Base-by-base conservation (phyloP, 148 eudicot species). In the Fallopia convolvulus region DNA sequence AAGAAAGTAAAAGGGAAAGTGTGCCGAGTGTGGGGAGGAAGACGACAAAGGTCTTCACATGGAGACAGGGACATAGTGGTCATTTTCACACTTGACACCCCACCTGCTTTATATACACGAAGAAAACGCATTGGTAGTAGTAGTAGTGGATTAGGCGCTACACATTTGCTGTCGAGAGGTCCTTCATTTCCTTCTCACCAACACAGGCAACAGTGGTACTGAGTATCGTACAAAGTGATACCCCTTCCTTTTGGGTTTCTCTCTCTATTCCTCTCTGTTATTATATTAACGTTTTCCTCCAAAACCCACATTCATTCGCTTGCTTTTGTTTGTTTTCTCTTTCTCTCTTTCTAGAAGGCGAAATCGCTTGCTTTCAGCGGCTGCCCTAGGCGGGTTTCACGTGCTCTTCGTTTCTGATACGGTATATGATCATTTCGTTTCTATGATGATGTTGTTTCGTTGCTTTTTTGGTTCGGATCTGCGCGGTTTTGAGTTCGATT, bases 21-120 rank as follows among this genome's bases (percentile, higher is more conserved):
- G 4, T 41, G 23, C 14, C 32, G 39, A 0, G 23, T 8, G 41
- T 0, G 72, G n/a, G 18, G 39, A 30, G 6, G 74, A 71, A 72
- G 50, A 72, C 75, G 52, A 72, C 75, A 47, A 72, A 1, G 46
- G 15, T 17, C 50, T 18, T 42, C 53, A 47, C 49, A 47, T 41
- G 75, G 53, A 44, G 75, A 23, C 53, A 47, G 75, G 75, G 75
- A 72, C 75, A 72, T 14, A 72, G 32, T 72, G 32, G 75, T 72
- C 75, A 72, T 42, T 72, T 42, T 44, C 53, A 9, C 52, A 6
- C 46, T n/a, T 12, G 2, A 26, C 49, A 30, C 15, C 74, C 21
- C 74, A 72, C 75, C 75, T 44, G 50, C 52, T 23, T 41, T 72
- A 33, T 66, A 1, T 63, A 58, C 70, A 30, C 30, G 39, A 12